phyloP scores from a whole-genome alignment of 352 stramenopile genomes.

The Phytophthora cryptogea region DNA sequence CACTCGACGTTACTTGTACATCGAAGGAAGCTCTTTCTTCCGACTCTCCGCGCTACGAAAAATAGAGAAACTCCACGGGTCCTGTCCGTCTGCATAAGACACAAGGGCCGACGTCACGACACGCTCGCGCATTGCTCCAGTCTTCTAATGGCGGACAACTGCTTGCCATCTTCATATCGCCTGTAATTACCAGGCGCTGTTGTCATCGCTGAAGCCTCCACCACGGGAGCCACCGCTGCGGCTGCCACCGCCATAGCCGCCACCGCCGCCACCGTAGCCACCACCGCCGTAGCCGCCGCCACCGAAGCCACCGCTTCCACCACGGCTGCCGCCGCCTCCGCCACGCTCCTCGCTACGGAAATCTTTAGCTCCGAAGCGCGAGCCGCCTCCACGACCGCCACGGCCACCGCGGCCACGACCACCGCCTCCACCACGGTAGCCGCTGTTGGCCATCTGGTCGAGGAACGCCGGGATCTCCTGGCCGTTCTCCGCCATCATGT shows the following conservation, averaged over 20 bases:
- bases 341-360: conserved; percentile 81
- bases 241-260: conserved; percentile 33
- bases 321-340: conserved; percentile 39
- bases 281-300: conserved; percentile 34
- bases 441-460: conserved; percentile 93
- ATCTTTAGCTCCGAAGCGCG: conserved; percentile 87
- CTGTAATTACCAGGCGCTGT: conserved; percentile 86
- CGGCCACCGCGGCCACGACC: conserved; percentile 54
- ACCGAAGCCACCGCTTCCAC: conserved; percentile 27
- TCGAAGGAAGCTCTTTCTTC: conserved; percentile 79
- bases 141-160: conserved; percentile 47
- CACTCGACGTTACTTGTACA: conserved; percentile 75
- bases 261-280: conserved; percentile 33
- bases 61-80: conserved; percentile 41
- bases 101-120: conserved; percentile 35
- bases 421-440: conserved; percentile 64
- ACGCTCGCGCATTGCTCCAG: conserved; percentile 41
- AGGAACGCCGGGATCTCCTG: conserved; percentile 95
- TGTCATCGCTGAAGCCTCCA: conserved; percentile 72
- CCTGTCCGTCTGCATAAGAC: conserved; percentile 32
- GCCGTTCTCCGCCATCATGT: conserved; percentile 95
- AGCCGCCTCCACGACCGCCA: conserved; percentile 60
- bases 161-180: conserved; percentile 43
- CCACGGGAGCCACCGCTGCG: conserved; percentile 39
- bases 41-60: conserved; percentile 59